Percentiles rank a stretch among this genome's conserved stretches.
These are phyloP conservation scores for Fusarium sarcochroum DNA, from an alignment of 2,329 filamentous ascomycete species.

Conservation along the genomic window DNA sequence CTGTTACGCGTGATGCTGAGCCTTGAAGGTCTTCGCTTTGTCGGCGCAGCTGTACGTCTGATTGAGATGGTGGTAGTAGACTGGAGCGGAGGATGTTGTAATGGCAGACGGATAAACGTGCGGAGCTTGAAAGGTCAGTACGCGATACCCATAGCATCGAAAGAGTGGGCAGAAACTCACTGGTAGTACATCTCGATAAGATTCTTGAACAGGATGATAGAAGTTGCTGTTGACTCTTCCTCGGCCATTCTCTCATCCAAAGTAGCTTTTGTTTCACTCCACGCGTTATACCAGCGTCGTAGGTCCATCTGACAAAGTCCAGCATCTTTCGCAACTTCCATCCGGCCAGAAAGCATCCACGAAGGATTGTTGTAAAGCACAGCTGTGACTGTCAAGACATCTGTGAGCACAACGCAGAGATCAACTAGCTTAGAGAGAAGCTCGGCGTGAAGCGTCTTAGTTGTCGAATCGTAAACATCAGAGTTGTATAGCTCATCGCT, in stretches of 20 bases:
- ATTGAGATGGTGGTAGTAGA: slow-evolving; percentile 23
- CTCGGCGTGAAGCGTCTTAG: slow-evolving; percentile 38
- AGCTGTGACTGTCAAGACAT: slow-evolving; percentile 40
- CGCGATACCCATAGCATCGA: rapidly evolving
- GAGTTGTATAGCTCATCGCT: slow-evolving; percentile 42
- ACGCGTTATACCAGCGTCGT: slow-evolving; percentile 40
- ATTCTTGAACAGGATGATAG: slow-evolving; percentile 42
- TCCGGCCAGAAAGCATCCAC: slow-evolving; percentile 35
- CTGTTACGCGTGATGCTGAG: slow-evolving; percentile 38
- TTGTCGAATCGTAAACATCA: slow-evolving; percentile 42
- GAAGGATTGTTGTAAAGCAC: slow-evolving; percentile 44
- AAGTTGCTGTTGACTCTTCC: slow-evolving; percentile 15
- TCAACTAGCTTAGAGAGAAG: slow-evolving; percentile 43
- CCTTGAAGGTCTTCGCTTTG: slow-evolving; percentile 46
- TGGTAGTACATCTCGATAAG: slow-evolving; percentile 49
- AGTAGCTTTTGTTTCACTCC: slow-evolving; percentile 35
- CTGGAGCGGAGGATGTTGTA: slow-evolving; percentile 43
- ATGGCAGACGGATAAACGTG: slow-evolving; percentile 38
- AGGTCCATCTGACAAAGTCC: slow-evolving; percentile 42
- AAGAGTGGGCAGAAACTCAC: neutral
- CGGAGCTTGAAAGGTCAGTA: slow-evolving; percentile 22
- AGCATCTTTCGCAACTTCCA: slow-evolving; percentile 38
- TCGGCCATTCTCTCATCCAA: slow-evolving; percentile 24
- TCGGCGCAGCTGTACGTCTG: slow-evolving; percentile 11
- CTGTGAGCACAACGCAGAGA: slow-evolving; percentile 43